phyloP scores from a whole-genome alignment of 192 early-diverging fungal genomes.

The Coemansia sp. region DNA sequence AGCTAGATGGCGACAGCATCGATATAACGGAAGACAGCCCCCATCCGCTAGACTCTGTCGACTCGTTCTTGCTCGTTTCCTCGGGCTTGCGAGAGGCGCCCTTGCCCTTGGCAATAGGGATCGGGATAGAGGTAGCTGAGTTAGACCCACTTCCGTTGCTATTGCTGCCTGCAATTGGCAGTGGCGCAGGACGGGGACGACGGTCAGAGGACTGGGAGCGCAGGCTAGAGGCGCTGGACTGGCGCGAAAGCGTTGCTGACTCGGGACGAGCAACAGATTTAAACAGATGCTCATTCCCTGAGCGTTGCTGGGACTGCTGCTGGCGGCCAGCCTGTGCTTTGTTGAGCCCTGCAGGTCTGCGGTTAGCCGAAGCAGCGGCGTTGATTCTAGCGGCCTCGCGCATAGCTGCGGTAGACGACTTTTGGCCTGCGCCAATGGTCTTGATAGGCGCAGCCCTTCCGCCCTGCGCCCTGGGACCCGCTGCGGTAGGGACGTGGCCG shows the following conservation, averaged over 20 bases:
- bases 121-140: conserved; percentile 13
- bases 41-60: conserved; percentile 30
- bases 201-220: conserved; percentile 16
- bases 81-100: neutral
- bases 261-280: conserved; percentile 21
- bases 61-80: conserved; percentile 9
- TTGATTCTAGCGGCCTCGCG: conserved; percentile 33
- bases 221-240: conserved; percentile 13
- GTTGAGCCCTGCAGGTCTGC: neutral
- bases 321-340: neutral
- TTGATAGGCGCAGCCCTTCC: conserved; percentile 7
- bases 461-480: neutral
- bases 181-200: conserved; percentile 16
- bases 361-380: conserved; percentile 4
- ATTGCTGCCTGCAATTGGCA: conserved; percentile 6
- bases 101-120: conserved; percentile 18
- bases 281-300: conserved; percentile 30
- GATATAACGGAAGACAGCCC: conserved; percentile 21
- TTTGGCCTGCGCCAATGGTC: conserved; percentile 9
- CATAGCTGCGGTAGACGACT: conserved; percentile 44
- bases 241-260: neutral
- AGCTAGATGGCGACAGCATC: conserved; percentile 49
- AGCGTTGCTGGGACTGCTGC: conserved; percentile 8
- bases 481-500: conserved; percentile 3
- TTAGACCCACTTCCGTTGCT: neutral